Evolutionary conservation across 1,284 basidiomycete genomes (phyloP), one percentile per base, ranked within the genome.

Genomic region (Boletellus deceptivus): DNA sequence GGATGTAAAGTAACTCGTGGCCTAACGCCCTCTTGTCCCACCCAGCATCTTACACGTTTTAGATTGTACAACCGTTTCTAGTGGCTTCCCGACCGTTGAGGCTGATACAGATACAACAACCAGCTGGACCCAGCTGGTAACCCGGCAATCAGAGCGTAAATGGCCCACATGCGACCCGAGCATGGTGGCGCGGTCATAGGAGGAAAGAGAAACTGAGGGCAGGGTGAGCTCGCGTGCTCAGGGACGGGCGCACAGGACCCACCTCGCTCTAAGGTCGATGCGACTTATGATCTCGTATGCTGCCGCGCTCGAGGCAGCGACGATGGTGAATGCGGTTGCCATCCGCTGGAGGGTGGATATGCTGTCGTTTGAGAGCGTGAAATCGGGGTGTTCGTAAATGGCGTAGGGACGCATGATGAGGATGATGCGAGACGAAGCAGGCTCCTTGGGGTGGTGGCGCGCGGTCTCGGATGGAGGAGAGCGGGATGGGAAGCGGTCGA

Each of bases 361-460:
- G 31, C 63, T 64, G 14, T 62, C 64, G 27, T 49, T 16, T 11
- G 65, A 69, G 20, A 68, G 61, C 1, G 73, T 68, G 56, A 79
- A 73, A n/a, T 71, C 70, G 10, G 79, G 78, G 60, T 78, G 77
- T 52, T 79, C 78, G 61, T 80, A 80, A 49, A 80, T 67, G 50
- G 70, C 67, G 55, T 70, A 69, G 59, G 48, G 69, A 59, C 58
- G 77, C 79, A 62, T 76, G 74, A 69, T 73, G 20, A 20, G n/a
- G n/a, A 20, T 20, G 73, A 29, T n/a, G 13, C 11, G 29, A 10
- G 29, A 31, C 10, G 29, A 31, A 3, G 27, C 3, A 29, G 10
- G 10, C 25, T 25, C 25, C 8, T 25, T 25, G 25, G 25, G 1
- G 25, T 25, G 25, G 25, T 25, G 29, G 13, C 27, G 27, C 9